phyloP scores from a whole-genome alignment of 2,329 filamentous ascomycete genomes.

The Cladosporium velox region DNA sequence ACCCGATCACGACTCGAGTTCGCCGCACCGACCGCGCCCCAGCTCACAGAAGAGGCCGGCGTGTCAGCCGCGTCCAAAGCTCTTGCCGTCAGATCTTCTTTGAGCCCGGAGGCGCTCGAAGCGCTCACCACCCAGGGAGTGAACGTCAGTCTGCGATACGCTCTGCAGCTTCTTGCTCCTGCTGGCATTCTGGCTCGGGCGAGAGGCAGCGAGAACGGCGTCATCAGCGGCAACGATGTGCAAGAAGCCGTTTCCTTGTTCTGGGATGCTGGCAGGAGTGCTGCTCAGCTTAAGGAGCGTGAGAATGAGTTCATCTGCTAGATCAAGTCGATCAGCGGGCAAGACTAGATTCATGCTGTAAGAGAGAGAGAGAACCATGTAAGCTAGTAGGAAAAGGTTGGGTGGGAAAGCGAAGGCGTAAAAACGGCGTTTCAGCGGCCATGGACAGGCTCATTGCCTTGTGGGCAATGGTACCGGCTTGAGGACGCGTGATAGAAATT shows the following conservation, averaged over 20 bases:
- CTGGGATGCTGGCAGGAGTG: slow-evolving; percentile 52
- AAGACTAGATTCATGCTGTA: not conserved
- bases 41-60: slow-evolving; percentile 32
- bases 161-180: slow-evolving; percentile 85
- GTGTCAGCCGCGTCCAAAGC: slow-evolving; percentile 25
- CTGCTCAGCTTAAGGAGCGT: slow-evolving; percentile 37
- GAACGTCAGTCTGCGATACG: slow-evolving; percentile 87
- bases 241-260: slow-evolving; percentile 52
- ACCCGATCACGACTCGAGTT: slow-evolving; percentile 63
- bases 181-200: slow-evolving; percentile 89
- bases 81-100: slow-evolving; percentile 75
- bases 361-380: not conserved
- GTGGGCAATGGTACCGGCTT: not conserved
- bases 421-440: slow-evolving; percentile 16
- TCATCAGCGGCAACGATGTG: slow-evolving; percentile 57
- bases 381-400: not conserved
- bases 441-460: not conserved
- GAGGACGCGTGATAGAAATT: slow-evolving; percentile 15
- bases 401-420: slow-evolving; percentile 19
- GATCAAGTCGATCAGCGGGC: not conserved
- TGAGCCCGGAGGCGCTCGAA: slow-evolving; percentile 80
- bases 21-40: slow-evolving; percentile 38
- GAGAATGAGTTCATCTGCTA: slow-evolving; percentile 39
- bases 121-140: slow-evolving; percentile 86
- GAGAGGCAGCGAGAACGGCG: slow-evolving; percentile 40